phyloP scores from a whole-genome alignment of 257 asterid genomes.

The Penstemon newberryi region DNA sequence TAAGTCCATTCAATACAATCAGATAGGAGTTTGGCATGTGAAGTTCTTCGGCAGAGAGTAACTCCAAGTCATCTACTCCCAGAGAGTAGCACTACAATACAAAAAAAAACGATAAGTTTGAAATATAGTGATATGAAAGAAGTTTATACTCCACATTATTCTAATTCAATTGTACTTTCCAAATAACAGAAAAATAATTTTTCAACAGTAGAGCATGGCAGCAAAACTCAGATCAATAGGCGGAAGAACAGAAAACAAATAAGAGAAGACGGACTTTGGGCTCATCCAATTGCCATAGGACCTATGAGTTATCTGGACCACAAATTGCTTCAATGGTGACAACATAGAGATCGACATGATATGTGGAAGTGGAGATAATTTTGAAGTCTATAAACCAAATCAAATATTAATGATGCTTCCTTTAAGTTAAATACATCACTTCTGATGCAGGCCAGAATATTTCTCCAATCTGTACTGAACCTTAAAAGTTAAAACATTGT shows the following conservation, averaged over 20 bases:
- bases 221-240: background rate
- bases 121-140: conserved; percentile 12
- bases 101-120: conserved; percentile 26
- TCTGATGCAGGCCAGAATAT: background rate
- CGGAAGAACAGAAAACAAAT: conserved; percentile 16
- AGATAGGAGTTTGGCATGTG: conserved; percentile 80
- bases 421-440: background rate
- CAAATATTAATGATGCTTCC: no score
- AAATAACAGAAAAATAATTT: conserved; percentile 4
- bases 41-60: conserved; percentile 88
- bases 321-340: background rate
- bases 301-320: conserved; percentile 4
- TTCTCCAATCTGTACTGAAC: no score
- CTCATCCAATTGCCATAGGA: background rate
- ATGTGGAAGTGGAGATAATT: background rate
- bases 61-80: conserved; percentile 85
- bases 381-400: background rate
- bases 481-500: no score
- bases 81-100: conserved; percentile 65
- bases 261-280: background rate
- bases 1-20: conserved; percentile 79
- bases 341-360: background rate
- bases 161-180: conserved; percentile 20
- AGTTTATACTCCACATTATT: conserved; percentile 13
- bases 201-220: conserved; percentile 6